Base-by-base conservation (phyloP, 1,284 basidiomycete genomes). In the Trametes versicolor region DNA sequence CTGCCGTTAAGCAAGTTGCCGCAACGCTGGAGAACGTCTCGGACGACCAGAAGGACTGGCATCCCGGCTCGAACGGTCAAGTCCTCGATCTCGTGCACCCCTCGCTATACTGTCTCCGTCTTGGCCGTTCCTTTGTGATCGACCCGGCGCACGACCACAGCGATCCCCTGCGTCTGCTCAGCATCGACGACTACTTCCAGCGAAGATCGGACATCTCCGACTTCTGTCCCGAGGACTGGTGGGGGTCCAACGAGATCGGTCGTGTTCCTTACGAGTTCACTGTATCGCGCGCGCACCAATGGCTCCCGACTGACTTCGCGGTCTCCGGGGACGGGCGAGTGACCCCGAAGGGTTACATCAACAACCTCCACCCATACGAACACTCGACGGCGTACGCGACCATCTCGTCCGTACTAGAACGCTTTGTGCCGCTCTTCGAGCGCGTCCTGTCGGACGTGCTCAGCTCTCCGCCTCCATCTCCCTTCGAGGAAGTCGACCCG, bases 371-470 rank as follows among this genome's bases (percentile, higher is more conserved):
- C 75, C 78, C 15, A 10, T 57, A 17, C 36, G 67, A 36, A 19
- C 51, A 77, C 61, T 63, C 62, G 23, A 66, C 68, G 2, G 70
- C 80, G 0, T 79, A 80, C 62, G 13, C 32, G 0, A 57, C 77
- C 21, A 73, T 81, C 29, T 75, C 79, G 50, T 61, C 73, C 27
- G 58, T 81, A 41, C 73, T 80, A 2, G 65, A 34, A 10, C 59
- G 59, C 19, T 67, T 64, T 66, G 73, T 81, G 19, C 79, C 80
- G 0, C 70, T 80, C 23, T 81, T 79, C 75, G 74, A 80, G 47
- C 69, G 68, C 55, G 70, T 74, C 1, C 69, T 78, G 19, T 65
- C 68, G 15, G 68, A 58, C 32, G 50, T n/a, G 12, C 41, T 63
- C 49, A 63, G 43, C 17, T 55, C 55, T 1, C 12, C 27, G 7